Base-by-base conservation (phyloP, 2,329 filamentous ascomycete species). In the Aspergillus novofumigatus region DNA sequence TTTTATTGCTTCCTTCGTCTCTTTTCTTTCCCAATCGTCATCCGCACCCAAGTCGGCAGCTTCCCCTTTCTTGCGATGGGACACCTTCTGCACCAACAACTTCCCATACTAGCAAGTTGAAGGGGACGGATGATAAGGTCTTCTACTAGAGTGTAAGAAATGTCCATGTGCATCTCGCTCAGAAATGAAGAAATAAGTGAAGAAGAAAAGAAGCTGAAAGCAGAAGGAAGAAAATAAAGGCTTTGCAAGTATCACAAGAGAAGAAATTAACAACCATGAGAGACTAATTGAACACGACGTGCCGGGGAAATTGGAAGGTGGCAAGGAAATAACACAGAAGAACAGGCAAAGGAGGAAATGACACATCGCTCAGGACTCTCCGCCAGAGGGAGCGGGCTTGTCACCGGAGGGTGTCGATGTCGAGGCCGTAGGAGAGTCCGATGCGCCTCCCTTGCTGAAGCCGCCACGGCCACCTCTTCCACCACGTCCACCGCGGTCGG, bases 391-490 rank as follows among this genome's bases (percentile, higher is more conserved):
- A 14, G 64, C 63, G 25, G 72, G 69, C 65, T 76, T 76, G 56
- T 73, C 68, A 48, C 69, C 68, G 11, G 67, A 68, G 3, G 72
- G 67, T 42, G 67, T 67, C 51, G 62, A 62, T 32, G 60, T 60
- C 26, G 68, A 61, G 21, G 65, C 61, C 35, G 67, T 65, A 54
- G 69, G 59, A 20, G 72, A 73, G 45, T 75, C 72, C 21, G 66
- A 65, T 8, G 62, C 81, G 26, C 79, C 81, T 50, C 86, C 82
- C 55, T 83, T 85, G 76, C 85, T 87, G 68, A 78, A 78, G 38
- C 83, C 83, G 56, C 83, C 81, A 42, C 86, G 80, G 54, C 85
- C 81, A 54, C 85, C 81, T 59, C 85, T 83, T 49, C 86, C 83
- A 52, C 81, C 80, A 57, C 80, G 76, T 57, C 60, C 62, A 53